These are phyloP conservation scores for Venturiaceae sp. DNA, from an alignment of 2,329 filamentous ascomycete genomes.

Conservation along the genomic window DNA sequence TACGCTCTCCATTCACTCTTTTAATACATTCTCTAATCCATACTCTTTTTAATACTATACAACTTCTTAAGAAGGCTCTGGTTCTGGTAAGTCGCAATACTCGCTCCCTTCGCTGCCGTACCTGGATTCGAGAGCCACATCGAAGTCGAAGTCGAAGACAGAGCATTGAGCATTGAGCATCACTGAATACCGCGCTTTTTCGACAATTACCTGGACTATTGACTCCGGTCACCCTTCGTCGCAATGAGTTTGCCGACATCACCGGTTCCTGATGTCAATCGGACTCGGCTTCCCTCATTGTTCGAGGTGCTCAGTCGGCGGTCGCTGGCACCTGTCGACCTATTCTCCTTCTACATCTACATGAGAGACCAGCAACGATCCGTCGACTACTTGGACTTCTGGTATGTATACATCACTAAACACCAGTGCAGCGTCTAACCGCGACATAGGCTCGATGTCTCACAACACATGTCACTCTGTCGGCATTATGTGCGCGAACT, in stretches of 20 bases:
- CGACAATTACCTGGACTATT: neutral
- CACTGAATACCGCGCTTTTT: neutral
- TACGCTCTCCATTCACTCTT: too few species aligned
- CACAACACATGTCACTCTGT: conserved; percentile 96
- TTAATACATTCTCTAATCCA: too few species aligned
- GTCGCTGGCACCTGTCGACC: conserved; percentile 89
- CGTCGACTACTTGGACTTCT: conserved; percentile 97
- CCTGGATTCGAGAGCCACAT: too few species aligned
- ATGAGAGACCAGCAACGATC: conserved; percentile 98
- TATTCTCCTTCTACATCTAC: conserved; percentile 99
- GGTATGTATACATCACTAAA: conserved; percentile 53
- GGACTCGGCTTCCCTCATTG: conserved; percentile 84
- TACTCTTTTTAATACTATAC: too few species aligned
- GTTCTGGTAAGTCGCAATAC: too few species aligned
- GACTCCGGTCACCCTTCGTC: neutral
- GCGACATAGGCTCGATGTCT: conserved; percentile 80
- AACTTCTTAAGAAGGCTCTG: too few species aligned
- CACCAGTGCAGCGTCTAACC: too few species aligned
- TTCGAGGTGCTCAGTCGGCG: conserved; percentile 92
- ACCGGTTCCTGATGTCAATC: conserved; percentile 24
- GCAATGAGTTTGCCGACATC: conserved; percentile 17
- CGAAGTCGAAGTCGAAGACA: too few species aligned
- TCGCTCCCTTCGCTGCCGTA: too few species aligned
- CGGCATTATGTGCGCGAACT: conserved; percentile 95
- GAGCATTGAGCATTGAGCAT: neutral